Base-by-base conservation (phyloP, 495 filamentous ascomycete genomes). In the Daldinia loculata region DNA sequence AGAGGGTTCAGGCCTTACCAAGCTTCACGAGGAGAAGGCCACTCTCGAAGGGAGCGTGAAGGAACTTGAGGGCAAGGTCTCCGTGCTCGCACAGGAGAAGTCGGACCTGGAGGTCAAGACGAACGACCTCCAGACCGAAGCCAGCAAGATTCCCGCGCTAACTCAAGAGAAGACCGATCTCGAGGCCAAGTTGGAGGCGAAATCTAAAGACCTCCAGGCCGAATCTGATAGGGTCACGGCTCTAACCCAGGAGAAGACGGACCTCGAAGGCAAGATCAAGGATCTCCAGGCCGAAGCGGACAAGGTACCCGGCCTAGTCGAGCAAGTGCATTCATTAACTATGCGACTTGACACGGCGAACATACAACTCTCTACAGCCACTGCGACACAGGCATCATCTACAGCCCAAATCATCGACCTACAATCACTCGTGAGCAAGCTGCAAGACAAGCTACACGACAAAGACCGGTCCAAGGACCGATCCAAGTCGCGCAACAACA, bases 201-300 rank as follows among this genome's bases (percentile, higher is more conserved):
- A 75, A 62, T 36, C 75, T 26, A 62, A 75, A 36, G 72, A 70
- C n/a, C 70, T 79, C 19, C 76, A 80, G 43, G 74, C 70, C 26
- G 80, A 81, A 41, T 74, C 80, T 24, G 77, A 78, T 61, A 79
- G 78, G 50, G 70, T 78, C 7, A 60, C 74, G 12, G 24, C 66
- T 8, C 75, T 83, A 26, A 63, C 67, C 30, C 69, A 71, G 34
- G 75, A 76, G 52, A 84, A 79, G 60, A 60, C 75, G 1, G 71
- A 70, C 15, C 76, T 78, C 27, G 76, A 76, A 43, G 67, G 53
- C 55, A 70, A 67, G 39, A 60, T 64, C 69, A 58, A 57, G 50
- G 61, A 65, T n/a, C 66, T 76, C 6, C 71, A 69, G 30, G 62
- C 52, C 24, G 67, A 72, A 43, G 76, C 74, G 17, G 71, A 65